phyloP scores from a whole-genome alignment of 768 basidiomycete genomes.

The Cyclocybe cylindracea region DNA sequence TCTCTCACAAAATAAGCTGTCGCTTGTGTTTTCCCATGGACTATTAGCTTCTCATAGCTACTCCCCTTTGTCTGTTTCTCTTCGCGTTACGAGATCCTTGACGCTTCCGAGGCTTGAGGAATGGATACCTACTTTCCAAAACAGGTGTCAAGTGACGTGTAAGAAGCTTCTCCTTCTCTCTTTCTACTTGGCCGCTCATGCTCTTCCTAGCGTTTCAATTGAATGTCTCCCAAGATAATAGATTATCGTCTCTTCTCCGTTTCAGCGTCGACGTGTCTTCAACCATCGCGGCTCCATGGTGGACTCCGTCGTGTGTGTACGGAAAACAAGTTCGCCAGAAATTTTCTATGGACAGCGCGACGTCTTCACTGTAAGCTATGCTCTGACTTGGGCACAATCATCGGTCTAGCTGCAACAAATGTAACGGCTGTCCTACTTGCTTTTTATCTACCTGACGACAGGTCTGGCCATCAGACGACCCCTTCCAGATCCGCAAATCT shows the following conservation, averaged over 20 bases:
- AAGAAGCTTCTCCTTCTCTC: conserved; percentile 19
- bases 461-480: conserved; percentile 34
- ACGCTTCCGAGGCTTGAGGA: conserved; percentile 12
- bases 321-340: no score
- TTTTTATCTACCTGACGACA: conserved; percentile 39
- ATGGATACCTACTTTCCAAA: conserved; percentile 10
- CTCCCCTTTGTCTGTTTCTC: conserved; percentile 2
- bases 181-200: conserved; percentile 12
- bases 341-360: no score
- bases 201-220: neutral
- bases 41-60: conserved; percentile 10
- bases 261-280: neutral
- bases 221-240: neutral
- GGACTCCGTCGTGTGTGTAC: no score
- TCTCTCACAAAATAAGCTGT: neutral
- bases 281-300: no score
- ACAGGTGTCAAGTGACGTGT: conserved; percentile 17
- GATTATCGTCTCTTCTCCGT: neutral
- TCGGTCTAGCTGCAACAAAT: conserved; percentile 21
- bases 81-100: conserved; percentile 6
- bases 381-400: neutral
- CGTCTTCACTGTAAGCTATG: no score
- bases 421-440: conserved; percentile 28
- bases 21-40: conserved; percentile 1
- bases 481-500: conserved; percentile 45